phyloP scores from a whole-genome alignment of 805 yeast genomes.

The Zygotorulaspora danielsina region DNA sequence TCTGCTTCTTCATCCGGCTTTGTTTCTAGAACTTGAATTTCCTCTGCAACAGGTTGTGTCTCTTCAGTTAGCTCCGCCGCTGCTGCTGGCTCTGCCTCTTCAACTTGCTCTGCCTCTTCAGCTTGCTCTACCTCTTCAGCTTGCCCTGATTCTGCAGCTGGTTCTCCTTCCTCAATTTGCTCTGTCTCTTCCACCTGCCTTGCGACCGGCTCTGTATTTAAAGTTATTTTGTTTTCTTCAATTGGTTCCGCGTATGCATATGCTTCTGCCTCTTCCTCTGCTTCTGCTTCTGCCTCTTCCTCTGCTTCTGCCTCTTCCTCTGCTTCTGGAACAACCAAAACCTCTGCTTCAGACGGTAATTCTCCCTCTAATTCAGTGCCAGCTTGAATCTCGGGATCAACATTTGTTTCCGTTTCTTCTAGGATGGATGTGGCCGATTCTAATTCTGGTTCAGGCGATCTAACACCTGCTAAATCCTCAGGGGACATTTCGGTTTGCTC shows the following conservation, averaged over 20 bases:
- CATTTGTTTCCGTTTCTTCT: background rate
- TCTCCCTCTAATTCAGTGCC: too few species aligned
- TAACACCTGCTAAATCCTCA: background rate
- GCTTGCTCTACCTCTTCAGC: too few species aligned
- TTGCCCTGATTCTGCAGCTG: too few species aligned
- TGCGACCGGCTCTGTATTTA: too few species aligned
- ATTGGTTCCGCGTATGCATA: conserved; percentile 15
- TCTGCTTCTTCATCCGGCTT: conserved; percentile 11
- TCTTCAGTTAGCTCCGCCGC: conserved; percentile 9
- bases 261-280: conserved; percentile 12
- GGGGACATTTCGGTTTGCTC: conserved; percentile 4
- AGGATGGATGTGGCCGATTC: background rate
- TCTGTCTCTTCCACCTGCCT: too few species aligned
- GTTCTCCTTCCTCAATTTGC: too few species aligned
- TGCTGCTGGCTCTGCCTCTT: conserved; percentile 8
- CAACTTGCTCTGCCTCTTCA: conserved; percentile 15
- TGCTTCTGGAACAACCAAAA: conserved; percentile 6
- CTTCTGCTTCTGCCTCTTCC: conserved; percentile 6
- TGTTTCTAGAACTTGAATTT: conserved; percentile 15
- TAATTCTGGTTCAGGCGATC: background rate
- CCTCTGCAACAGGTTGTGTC: conserved; percentile 19
- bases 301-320: conserved; percentile 11
- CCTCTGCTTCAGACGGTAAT: conserved; percentile 11
- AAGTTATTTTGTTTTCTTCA: too few species aligned
- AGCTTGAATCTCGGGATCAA: too few species aligned